phyloP scores from a whole-genome alignment of 2,329 filamentous ascomycete genomes.

The Stromatinia cepivora region DNA sequence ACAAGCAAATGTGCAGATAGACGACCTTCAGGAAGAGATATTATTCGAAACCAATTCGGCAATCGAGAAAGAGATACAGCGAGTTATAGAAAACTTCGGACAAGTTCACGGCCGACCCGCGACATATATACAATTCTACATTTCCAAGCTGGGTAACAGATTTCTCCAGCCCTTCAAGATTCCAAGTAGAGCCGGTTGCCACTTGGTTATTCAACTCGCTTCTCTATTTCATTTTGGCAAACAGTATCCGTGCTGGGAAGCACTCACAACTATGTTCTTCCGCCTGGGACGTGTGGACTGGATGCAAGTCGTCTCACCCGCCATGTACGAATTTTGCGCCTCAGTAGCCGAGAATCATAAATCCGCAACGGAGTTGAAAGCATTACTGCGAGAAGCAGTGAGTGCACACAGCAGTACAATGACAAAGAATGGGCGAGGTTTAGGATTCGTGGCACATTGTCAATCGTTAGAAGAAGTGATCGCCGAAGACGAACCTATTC shows the following conservation, averaged over 20 bases:
- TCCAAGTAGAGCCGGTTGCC: background rate
- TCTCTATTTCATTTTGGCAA: constrained; percentile 30
- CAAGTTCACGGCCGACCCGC: background rate
- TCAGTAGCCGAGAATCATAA: background rate
- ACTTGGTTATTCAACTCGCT: constrained; percentile 29
- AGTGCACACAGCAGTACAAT: constrained; percentile 1
- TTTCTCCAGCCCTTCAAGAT: background rate
- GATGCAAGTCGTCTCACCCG: constrained; percentile 29
- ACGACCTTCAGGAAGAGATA: background rate
- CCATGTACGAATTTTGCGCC: constrained; percentile 19
- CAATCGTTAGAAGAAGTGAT: background rate
- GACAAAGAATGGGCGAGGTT: background rate
- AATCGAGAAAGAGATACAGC: background rate
- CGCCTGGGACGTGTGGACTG: constrained; percentile 33
- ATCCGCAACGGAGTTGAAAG: background rate
- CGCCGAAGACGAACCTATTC: background rate
- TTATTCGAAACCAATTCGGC: background rate
- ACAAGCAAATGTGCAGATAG: background rate
- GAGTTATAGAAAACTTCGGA: background rate
- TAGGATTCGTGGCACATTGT: background rate
- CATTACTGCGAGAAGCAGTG: background rate
- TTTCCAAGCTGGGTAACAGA: background rate
- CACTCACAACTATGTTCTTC: constrained; percentile 31
- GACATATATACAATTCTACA: background rate
- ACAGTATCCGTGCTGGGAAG: constrained; percentile 31